These are phyloP conservation scores for Annulohypoxylon truncatum DNA, from an alignment of 2,329 filamentous ascomycete species.

Conservation along the genomic window DNA sequence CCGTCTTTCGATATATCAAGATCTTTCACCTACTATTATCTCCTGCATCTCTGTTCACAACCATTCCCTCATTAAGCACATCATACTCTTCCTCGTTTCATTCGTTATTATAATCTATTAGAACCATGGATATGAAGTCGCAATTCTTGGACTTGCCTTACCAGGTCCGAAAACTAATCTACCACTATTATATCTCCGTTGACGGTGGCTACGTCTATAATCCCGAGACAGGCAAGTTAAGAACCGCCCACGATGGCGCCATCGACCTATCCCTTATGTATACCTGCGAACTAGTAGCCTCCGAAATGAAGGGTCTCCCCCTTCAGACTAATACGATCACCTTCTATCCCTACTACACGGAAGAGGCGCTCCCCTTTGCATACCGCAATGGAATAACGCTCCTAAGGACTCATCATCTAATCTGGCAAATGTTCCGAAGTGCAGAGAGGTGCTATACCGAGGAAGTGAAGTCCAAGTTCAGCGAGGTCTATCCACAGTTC, in stretches of 20 bases:
- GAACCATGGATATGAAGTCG: background rate
- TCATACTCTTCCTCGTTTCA: background rate
- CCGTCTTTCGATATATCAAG: too few species aligned
- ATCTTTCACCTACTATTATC: too few species aligned
- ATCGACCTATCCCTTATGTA: background rate
- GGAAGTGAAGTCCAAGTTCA: background rate
- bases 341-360: background rate
- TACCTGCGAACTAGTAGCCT: background rate
- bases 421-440: background rate
- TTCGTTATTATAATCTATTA: background rate
- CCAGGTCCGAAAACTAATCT: background rate
- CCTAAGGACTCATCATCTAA: background rate
- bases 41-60: background rate
- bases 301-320: background rate
- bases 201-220: background rate
- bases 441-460: background rate
- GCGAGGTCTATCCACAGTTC: background rate
- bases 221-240: background rate
- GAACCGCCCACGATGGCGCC: background rate
- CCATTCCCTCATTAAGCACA: background rate
- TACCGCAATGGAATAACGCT: background rate
- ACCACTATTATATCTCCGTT: background rate
- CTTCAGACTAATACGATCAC: background rate
- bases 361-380: background rate
- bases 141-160: background rate